Evolutionary conservation across 176 grass and related monocot species (phyloP).

Genomic region (Melocanna baccifera): DNA sequence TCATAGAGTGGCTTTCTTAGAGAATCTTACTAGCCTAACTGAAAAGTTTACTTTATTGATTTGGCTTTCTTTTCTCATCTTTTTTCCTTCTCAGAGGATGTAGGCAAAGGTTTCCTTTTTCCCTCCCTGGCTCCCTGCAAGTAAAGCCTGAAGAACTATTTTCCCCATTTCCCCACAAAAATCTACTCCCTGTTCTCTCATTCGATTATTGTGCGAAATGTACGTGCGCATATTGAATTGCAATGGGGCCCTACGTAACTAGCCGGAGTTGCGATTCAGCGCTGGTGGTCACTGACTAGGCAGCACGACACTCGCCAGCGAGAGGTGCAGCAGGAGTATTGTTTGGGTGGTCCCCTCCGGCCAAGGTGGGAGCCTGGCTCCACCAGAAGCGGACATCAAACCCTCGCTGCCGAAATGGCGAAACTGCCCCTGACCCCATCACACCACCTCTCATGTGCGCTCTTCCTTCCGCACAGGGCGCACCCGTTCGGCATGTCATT

Average conservation of each 20-base stretch:
- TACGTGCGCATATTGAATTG: conserved; percentile 20
- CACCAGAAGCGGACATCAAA: not conserved
- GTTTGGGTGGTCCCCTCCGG: conserved; percentile 3
- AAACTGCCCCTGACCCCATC: conserved; percentile 7
- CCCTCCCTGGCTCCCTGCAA: not conserved
- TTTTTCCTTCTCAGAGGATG: not conserved
- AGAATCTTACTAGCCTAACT: conserved; percentile 5
- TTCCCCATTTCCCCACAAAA: not conserved
- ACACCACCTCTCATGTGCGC: not conserved
- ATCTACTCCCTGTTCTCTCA: not conserved
- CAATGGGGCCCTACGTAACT: not conserved
- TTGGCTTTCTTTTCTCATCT: not conserved
- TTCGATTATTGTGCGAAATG: not conserved
- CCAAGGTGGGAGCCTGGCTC: conserved; percentile 12
- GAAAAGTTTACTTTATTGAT: conserved; percentile 3
- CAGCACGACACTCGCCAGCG: not conserved
- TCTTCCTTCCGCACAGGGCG: not conserved
- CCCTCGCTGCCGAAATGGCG: not conserved
- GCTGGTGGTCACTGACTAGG: conserved; percentile 36
- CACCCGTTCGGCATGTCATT: not conserved
- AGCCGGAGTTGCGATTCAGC: conserved; percentile 29
- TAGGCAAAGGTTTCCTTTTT: not conserved
- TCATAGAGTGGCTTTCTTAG: not conserved
- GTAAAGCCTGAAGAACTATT: not conserved
- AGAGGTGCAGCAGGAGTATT: not conserved